Base-by-base conservation (phyloP, 1,284 basidiomycete species). In the Porodaedalea pini region DNA sequence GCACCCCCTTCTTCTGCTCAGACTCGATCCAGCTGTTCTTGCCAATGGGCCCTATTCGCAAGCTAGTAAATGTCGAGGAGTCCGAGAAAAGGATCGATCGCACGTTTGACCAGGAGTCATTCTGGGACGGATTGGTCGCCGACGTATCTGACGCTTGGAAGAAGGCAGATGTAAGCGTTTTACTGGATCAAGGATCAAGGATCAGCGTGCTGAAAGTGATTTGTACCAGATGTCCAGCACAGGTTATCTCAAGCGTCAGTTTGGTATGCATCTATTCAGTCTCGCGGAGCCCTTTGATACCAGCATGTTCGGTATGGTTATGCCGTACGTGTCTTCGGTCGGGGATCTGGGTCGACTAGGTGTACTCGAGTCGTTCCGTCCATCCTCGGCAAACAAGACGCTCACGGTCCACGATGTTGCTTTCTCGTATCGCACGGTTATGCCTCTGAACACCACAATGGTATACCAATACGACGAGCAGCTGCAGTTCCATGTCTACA, bases 401-500 rank as follows among this genome's bases (percentile, higher is more conserved):
- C 13, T 53, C 25, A 43, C 51, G 27, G 37, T 53, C 6, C 15
- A 53, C 11, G 51, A 53, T 29, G 21, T 53, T 27, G 25, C 27
- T 17, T 53, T 41, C 36, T 39, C 51, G 3, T 27, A 41, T 29
- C 34, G 27, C n/a, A n/a, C 40, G 8, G 13, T 11, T 25, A 15
- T 53, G 36, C 51, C 51, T 17, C 17, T 41, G 13, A 19, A 25
- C 36, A 19, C 17, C 6, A 25, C 34, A 41, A 34, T 40, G 23
- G n/a, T n/a, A n/a, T 53, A 53, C 19, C 29, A 53, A 37, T 53
- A 53, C 15, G 40, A 53, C 21, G 51, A 37, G 4, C 36, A 53
- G 25, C 36, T 53, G 15, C 40, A 39, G 15, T 13, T 53, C 7
- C 15, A 34, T 7, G 25, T 53, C n/a, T n/a, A n/a, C n/a, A n/a